phyloP scores from a whole-genome alignment of 2,329 filamentous ascomycete species.

The Monilinia fructicola region DNA sequence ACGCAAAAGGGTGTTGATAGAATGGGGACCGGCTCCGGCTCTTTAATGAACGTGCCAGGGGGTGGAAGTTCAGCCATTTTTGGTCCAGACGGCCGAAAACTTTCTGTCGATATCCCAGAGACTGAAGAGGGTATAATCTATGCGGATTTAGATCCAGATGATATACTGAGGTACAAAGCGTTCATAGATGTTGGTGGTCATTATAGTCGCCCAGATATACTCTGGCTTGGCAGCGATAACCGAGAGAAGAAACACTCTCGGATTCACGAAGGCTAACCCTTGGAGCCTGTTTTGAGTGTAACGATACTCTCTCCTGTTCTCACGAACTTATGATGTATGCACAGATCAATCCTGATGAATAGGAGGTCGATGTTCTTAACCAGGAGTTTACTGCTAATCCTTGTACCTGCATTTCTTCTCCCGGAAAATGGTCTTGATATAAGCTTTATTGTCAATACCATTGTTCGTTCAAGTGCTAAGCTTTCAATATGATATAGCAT shows the following conservation, averaged over 20 bases:
- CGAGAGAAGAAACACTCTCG: constrained; percentile 26
- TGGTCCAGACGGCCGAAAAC: constrained; percentile 49
- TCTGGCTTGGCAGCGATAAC: constrained; percentile 32
- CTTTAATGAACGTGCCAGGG: constrained; percentile 47
- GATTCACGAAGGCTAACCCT: background rate
- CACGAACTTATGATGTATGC: background rate
- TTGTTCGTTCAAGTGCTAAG: background rate
- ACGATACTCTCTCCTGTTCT: background rate
- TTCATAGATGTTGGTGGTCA: constrained; percentile 33
- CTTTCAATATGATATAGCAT: background rate
- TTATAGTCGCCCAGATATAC: constrained; percentile 32
- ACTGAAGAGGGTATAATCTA: constrained; percentile 55
- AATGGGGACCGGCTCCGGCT: background rate
- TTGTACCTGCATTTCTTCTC: background rate
- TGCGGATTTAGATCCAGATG: constrained; percentile 41
- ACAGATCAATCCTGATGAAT: background rate
- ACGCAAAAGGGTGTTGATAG: constrained; percentile 37
- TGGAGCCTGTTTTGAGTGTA: background rate
- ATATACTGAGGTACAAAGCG: constrained; percentile 27
- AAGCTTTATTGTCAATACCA: background rate
- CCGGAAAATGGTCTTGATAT: background rate
- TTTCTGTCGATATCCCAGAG: constrained; percentile 46
- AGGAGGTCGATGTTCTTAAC: background rate
- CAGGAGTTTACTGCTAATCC: background rate
- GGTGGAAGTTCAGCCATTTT: constrained; percentile 54